phyloP scores from a whole-genome alignment of 805 yeast genomes.

The Nakazawaea peltata region DNA sequence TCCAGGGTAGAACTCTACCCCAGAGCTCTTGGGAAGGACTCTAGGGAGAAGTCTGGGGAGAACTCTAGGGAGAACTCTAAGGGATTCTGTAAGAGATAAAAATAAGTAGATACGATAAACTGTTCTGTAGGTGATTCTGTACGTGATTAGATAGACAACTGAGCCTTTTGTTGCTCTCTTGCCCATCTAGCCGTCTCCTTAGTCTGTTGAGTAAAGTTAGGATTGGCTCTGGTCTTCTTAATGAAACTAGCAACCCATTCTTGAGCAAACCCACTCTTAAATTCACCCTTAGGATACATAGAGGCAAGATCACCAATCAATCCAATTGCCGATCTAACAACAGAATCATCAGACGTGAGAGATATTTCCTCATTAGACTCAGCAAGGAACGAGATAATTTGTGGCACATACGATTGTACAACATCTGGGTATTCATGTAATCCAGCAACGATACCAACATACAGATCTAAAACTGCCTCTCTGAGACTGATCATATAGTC shows the following conservation, averaged over 20 bases:
- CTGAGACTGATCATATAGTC: constrained; percentile 68
- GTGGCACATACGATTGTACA: constrained; percentile 55
- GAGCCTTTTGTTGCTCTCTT: constrained; percentile 62
- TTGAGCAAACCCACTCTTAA: constrained; percentile 56
- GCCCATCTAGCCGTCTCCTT: constrained; percentile 98
- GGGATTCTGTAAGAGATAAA: background rate
- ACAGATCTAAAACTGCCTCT: constrained; percentile 91
- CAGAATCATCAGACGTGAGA: constrained; percentile 56
- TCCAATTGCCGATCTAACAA: constrained; percentile 81
- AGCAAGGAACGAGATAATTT: constrained; percentile 64
- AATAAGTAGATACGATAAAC: too few relatives aligned
- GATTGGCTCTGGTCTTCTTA: constrained; percentile 60
- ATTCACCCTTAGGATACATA: constrained; percentile 73
- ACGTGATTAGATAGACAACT: background rate
- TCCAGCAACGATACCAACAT: constrained; percentile 94
- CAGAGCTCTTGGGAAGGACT: too few relatives aligned
- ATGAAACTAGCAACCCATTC: constrained; percentile 78
- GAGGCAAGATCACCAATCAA: constrained; percentile 88
- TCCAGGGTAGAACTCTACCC: too few relatives aligned
- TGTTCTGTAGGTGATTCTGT: too few relatives aligned
- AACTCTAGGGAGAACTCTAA: background rate
- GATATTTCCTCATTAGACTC: constrained; percentile 51
- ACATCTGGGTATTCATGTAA: constrained; percentile 59
- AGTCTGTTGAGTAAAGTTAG: constrained; percentile 54
- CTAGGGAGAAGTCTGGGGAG: too few relatives aligned